Evolutionary conservation across 2,329 filamentous ascomycete species (phyloP).

Genomic region (Aspergillus pseudoviridinutans): DNA sequence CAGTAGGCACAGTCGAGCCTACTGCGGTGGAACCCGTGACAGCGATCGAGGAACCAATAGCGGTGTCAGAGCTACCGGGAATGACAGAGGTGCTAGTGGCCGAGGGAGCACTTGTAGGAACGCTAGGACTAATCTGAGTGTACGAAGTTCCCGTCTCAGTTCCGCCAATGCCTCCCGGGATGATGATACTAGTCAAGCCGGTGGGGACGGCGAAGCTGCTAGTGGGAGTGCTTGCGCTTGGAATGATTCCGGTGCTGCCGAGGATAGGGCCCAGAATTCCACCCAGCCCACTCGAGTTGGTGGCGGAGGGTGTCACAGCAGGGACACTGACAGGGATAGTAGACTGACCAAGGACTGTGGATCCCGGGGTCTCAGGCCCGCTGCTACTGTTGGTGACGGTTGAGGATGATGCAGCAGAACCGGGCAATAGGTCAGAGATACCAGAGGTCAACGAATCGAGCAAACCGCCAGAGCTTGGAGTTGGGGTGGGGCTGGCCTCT

Average conservation of each 20-base stretch:
- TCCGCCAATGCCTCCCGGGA: not conserved
- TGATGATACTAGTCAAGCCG: conserved; percentile 1
- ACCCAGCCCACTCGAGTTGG: conserved; percentile 6
- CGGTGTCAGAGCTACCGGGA: conserved; percentile 9
- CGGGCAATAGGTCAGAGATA: not conserved
- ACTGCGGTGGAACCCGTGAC: conserved; percentile 1
- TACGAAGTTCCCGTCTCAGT: not conserved
- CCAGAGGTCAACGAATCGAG: not conserved
- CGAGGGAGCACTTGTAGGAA: conserved; percentile 13
- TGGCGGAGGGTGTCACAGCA: conserved; percentile 9
- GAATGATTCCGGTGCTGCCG: not conserved
- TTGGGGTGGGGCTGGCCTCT: not conserved
- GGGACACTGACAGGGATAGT: conserved; percentile 28
- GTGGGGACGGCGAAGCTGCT: conserved; percentile 8
- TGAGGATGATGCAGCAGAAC: not conserved
- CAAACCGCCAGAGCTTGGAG: not conserved
- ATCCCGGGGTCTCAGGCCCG: not conserved
- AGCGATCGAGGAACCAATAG: conserved; percentile 8
- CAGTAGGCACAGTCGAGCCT: conserved; percentile 4
- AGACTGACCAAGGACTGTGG: conserved; percentile 6
- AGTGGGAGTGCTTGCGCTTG: conserved; percentile 5
- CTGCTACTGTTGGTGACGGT: not conserved
- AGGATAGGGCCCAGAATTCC: not conserved
- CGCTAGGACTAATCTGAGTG: conserved; percentile 8
- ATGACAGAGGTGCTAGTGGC: conserved; percentile 5